These are phyloP conservation scores for Ganoderma lingzhi DNA, from an alignment of 1,284 basidiomycete species.

Conservation along the genomic window DNA sequence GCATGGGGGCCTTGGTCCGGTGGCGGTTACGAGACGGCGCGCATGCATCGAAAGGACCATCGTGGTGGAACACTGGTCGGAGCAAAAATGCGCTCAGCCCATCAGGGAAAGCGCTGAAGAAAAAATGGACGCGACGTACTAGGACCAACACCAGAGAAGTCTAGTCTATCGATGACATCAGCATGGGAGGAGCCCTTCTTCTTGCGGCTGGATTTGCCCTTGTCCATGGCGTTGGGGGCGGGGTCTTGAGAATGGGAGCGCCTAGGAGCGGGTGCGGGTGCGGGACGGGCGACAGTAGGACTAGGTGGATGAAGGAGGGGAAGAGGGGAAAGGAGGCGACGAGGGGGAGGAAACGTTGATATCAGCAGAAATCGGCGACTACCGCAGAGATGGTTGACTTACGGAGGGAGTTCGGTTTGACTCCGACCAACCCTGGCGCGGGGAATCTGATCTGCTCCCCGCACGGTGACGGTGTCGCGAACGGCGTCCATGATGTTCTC, in stretches of 20 bases:
- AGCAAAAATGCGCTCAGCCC: constrained; percentile 14
- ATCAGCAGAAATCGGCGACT: constrained; percentile 29
- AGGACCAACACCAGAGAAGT: constrained; percentile 74
- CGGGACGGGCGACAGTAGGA: constrained; percentile 41
- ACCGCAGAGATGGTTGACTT: constrained; percentile 34
- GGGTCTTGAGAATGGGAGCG: constrained; percentile 80
- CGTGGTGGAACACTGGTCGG: constrained; percentile 82
- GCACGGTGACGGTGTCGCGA: constrained; percentile 66
- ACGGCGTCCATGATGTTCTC: constrained; percentile 66
- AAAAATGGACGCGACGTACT: constrained; percentile 62
- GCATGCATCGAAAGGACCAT: constrained; percentile 89
- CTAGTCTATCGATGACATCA: constrained; percentile 71
- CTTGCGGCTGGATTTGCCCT: constrained; percentile 56
- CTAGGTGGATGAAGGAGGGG: constrained; percentile 35
- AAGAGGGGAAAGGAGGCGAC: constrained; percentile 21
- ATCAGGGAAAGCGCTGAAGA: constrained; percentile 14
- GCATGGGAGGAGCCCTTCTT: constrained; percentile 78
- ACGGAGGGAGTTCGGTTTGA: constrained; percentile 52
- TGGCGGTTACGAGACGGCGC: constrained; percentile 86
- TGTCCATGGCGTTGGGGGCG: constrained; percentile 56
- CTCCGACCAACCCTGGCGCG: constrained; percentile 55
- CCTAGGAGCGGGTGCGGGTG: constrained; percentile 50
- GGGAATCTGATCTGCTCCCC: constrained; percentile 45
- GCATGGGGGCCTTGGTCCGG: constrained; percentile 80
- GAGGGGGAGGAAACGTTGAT: constrained; percentile 18